phyloP scores from a whole-genome alignment of 371 early-diverging fungal species.

The Mortierella sp. region DNA sequence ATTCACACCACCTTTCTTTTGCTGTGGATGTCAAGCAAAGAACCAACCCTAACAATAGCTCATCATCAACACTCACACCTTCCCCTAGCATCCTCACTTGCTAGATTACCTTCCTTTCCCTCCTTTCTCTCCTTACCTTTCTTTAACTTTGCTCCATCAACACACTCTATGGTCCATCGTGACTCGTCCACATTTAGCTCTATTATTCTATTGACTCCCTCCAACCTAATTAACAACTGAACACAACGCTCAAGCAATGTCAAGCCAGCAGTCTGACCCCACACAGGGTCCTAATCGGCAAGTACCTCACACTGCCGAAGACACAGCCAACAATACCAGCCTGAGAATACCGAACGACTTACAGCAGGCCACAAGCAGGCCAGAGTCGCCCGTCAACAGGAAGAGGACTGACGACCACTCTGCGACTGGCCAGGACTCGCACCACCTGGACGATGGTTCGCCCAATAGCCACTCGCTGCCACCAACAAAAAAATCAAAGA shows the following conservation, averaged over 20 bases:
- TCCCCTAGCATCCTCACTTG: too few species aligned
- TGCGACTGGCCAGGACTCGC: conserved; percentile 19
- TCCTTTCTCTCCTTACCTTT: too few species aligned
- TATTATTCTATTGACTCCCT: not conserved
- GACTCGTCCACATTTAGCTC: too few species aligned
- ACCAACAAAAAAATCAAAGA: conserved; percentile 50
- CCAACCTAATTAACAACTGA: not conserved
- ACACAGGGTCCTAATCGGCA: conserved; percentile 13
- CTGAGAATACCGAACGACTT: conserved; percentile 24
- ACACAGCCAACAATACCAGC: not conserved
- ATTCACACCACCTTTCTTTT: not conserved
- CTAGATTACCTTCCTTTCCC: too few species aligned
- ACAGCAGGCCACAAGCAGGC: conserved; percentile 23
- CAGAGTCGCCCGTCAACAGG: conserved; percentile 55
- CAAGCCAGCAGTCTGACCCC: conserved; percentile 20
- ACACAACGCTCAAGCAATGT: conserved; percentile 3
- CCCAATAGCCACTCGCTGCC: conserved; percentile 31
- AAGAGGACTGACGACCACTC: conserved; percentile 52
- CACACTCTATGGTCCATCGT: too few species aligned
- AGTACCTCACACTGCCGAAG: not conserved
- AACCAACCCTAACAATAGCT: not conserved
- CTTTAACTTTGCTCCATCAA: too few species aligned
- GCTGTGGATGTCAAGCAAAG: not conserved
- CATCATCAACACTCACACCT: too few species aligned
- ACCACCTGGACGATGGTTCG: conserved; percentile 19